These are phyloP conservation scores for Mycena albidolilacea DNA, from an alignment of 768 basidiomycete genomes.

Conservation along the genomic window DNA sequence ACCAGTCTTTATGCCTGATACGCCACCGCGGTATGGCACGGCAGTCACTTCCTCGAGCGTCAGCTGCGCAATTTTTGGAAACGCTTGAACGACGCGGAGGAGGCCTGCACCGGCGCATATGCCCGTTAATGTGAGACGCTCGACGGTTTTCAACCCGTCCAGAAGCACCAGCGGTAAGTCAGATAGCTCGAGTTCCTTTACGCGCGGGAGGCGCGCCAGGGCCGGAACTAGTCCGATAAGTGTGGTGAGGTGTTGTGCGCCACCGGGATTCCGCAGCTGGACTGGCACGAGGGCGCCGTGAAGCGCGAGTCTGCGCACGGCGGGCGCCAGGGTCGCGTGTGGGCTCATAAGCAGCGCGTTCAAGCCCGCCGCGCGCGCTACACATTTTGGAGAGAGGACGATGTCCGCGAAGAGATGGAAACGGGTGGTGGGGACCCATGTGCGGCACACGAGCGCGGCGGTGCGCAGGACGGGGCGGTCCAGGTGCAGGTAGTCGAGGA, in stretches of 20 bases:
- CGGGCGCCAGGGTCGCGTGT: conserved; percentile 18
- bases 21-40: conserved; percentile 9
- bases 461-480: conserved; percentile 42
- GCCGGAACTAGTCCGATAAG: conserved; percentile 27
- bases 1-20: background rate
- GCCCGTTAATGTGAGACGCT: conserved; percentile 23
- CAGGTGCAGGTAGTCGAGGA: conserved; percentile 51
- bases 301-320: conserved; percentile 19
- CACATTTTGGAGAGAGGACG: conserved; percentile 21
- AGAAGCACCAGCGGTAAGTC: conserved; percentile 23
- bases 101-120: conserved; percentile 18
- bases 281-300: conserved; percentile 19
- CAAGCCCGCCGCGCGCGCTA: conserved; percentile 12
- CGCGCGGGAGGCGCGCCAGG: conserved; percentile 3
- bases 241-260: background rate
- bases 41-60: conserved; percentile 22
- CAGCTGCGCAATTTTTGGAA: conserved; percentile 22
- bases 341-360: conserved; percentile 29
- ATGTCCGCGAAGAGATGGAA: conserved; percentile 46
- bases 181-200: conserved; percentile 20
- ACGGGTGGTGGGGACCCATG: conserved; percentile 47
- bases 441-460: conserved; percentile 44
- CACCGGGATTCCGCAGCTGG: background rate
- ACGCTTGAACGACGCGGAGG: background rate
- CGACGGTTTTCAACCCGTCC: conserved; percentile 41